phyloP scores from a whole-genome alignment of 2,329 filamentous ascomycete genomes.

The Gliomastix tumulicola region DNA sequence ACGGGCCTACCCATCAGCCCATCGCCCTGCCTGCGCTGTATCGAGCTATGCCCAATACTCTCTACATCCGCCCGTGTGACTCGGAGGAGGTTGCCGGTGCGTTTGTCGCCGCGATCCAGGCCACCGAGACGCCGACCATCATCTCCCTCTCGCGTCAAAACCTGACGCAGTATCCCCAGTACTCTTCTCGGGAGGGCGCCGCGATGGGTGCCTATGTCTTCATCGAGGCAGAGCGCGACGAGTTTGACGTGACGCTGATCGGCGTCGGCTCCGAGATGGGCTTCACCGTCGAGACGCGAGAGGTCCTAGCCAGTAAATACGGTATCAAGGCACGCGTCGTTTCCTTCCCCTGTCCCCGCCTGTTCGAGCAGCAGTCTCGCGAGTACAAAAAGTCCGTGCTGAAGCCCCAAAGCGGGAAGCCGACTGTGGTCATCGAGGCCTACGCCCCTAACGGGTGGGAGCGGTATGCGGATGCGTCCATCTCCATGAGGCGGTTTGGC shows the following conservation, averaged over 20 bases:
- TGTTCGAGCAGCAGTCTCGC: conserved; percentile 32
- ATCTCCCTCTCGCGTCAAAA: conserved; percentile 40
- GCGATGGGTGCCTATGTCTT: conserved; percentile 37
- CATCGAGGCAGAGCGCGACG: conserved; percentile 25
- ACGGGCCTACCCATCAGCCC: conserved; percentile 57
- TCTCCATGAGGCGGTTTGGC: conserved; percentile 45
- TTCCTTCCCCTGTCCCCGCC: conserved; percentile 35
- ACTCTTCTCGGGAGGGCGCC: conserved; percentile 30
- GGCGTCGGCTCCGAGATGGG: conserved; percentile 27
- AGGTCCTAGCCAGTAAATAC: conserved; percentile 28
- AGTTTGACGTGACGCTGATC: conserved; percentile 36
- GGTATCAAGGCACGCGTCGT: conserved; percentile 30
- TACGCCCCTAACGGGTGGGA: conserved; percentile 53
- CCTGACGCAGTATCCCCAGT: conserved; percentile 27
- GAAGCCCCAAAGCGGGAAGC: conserved; percentile 29
- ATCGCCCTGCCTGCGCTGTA: conserved; percentile 50
- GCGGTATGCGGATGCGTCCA: conserved; percentile 49
- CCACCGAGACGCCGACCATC: conserved; percentile 31
- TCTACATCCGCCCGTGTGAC: conserved; percentile 54
- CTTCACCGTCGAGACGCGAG: conserved; percentile 21
- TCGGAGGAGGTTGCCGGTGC: conserved; percentile 51
- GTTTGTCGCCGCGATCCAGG: conserved; percentile 38
- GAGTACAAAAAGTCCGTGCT: conserved; percentile 40
- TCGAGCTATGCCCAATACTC: conserved; percentile 55
- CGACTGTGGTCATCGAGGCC: conserved; percentile 52